Evolutionary conservation across 2,329 filamentous ascomycete species (phyloP).

Genomic region (Fusarium sp.): DNA sequence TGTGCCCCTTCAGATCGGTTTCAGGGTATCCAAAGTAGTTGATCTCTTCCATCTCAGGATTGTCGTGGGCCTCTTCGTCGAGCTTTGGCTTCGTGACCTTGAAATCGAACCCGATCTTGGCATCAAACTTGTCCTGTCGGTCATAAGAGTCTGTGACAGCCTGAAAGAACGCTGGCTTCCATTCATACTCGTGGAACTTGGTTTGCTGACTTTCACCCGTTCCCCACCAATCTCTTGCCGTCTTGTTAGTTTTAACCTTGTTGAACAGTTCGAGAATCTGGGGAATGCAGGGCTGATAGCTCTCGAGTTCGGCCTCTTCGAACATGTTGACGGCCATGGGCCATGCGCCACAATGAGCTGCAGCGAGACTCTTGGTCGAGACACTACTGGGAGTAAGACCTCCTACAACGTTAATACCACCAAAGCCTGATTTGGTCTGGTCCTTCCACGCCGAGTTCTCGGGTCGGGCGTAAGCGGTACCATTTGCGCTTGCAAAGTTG

Average conservation of each 20-base stretch:
- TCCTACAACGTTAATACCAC: conserved; percentile 56
- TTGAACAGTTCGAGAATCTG: conserved; percentile 54
- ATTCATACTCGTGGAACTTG: conserved; percentile 46
- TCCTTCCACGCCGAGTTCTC: conserved; percentile 44
- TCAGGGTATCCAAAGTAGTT: conserved; percentile 54
- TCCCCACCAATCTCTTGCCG: conserved; percentile 19
- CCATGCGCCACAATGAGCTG: conserved; percentile 57
- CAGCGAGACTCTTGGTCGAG: conserved; percentile 58
- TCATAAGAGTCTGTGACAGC: conserved; percentile 52
- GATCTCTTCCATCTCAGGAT: conserved; percentile 42
- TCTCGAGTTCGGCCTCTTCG: conserved; percentile 55
- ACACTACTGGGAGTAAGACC: conserved; percentile 57
- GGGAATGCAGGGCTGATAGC: conserved; percentile 60
- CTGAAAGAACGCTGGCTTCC: conserved; percentile 52
- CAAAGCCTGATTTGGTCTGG: conserved; percentile 42
- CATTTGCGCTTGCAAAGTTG: conserved; percentile 33
- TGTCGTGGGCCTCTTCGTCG: conserved; percentile 35
- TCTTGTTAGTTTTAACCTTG: conserved; percentile 23
- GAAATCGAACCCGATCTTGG: conserved; percentile 50
- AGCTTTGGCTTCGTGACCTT: conserved; percentile 49
- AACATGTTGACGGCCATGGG: conserved; percentile 59
- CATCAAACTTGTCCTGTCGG: conserved; percentile 50
- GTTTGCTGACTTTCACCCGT: conserved; percentile 7
- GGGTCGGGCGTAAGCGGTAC: conserved; percentile 45
- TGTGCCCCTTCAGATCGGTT: conserved; percentile 48